Conservation (phyloP, 2,329 filamentous ascomycete species). For the Monosporascus sp. region DNA sequence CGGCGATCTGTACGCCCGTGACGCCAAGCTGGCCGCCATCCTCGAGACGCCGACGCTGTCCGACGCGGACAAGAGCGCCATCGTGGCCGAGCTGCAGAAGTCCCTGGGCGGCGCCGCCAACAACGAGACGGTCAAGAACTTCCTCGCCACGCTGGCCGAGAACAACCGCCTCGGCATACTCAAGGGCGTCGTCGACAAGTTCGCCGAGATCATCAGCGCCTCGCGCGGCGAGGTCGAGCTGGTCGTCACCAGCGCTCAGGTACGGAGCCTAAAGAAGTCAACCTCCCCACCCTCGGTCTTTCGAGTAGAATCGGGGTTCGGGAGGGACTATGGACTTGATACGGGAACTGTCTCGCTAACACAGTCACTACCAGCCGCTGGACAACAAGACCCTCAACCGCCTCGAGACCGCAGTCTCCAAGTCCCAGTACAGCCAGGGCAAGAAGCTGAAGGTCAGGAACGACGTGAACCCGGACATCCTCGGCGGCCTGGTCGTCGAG, state of each 20-base stretch:
- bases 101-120: conserved; percentile 59
- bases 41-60: conserved; percentile 77
- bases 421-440: conserved; percentile 83
- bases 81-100: conserved; percentile 86
- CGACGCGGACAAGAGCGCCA: conserved; percentile 74
- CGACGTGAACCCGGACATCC: conserved; percentile 90
- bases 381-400: conserved; percentile 82
- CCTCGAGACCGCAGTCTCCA: conserved; percentile 81
- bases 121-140: conserved; percentile 88
- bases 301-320: no score
- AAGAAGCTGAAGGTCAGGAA: conserved; percentile 98
- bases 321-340: no score
- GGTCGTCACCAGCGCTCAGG: conserved; percentile 82
- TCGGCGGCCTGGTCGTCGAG: conserved; percentile 92
- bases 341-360: conserved; percentile 16
- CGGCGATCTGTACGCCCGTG: conserved; percentile 68
- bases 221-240: conserved; percentile 91
- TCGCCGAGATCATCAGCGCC: conserved; percentile 79
- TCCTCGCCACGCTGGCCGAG: conserved; percentile 83
- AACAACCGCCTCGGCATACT: conserved; percentile 92
- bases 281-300: no score
- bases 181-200: conserved; percentile 81
- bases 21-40: conserved; percentile 73
- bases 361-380: conserved; percentile 55
- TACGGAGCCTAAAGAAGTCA: conserved; percentile 39